Base-by-base conservation (phyloP, 345 rosid genomes). In the Bruguiera sexangula region DNA sequence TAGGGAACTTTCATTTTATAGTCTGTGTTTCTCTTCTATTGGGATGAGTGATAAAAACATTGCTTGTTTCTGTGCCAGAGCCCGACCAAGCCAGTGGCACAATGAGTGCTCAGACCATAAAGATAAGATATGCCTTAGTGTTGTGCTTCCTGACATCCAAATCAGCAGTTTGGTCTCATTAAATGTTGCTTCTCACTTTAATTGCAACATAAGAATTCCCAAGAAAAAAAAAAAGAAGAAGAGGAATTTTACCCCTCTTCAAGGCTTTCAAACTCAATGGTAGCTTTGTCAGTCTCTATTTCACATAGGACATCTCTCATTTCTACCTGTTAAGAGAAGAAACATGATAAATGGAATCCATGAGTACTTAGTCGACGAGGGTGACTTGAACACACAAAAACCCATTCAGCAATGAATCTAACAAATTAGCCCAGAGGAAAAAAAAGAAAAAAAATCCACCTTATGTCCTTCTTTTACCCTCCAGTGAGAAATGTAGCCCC, bases 271-370 rank as follows among this genome's bases (percentile, higher is more conserved):
- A 89, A 91, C 83, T 94, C 98, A 71, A 94, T 87, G 64, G 98
- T 94, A 3, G 98, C 97, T 83, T 94, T 94, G 82, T 94, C 98
- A 16, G 97, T 91, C 92, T 94, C 96, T 80, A 91, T 94, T 89
- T 94, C 97, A 81, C 98, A 91, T 69, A 94, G 83, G 66, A 94
- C 81, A 76, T 94, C 97, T 20, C 97, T 97, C 73, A 91, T 96
- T 84, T 89, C 98, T 80, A 94, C 91, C 98, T 94, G 96, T 79
- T 63, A 72, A 70, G 74, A 51, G 62, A 68, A 69, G 32, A 37
- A 76, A 43, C 20, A 72, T 22, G 51, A 69, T 52, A 68, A 37
- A 60, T 72, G 75, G 37, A 77, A 18, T 61, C 57, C 67, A 76
- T 19, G 16, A 29, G 53, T 54, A 62, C 50, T 32, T 57, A 56